Base-by-base conservation (phyloP, 2,329 filamentous ascomycete genomes). In the Mycosphaerelloides madeirae region DNA sequence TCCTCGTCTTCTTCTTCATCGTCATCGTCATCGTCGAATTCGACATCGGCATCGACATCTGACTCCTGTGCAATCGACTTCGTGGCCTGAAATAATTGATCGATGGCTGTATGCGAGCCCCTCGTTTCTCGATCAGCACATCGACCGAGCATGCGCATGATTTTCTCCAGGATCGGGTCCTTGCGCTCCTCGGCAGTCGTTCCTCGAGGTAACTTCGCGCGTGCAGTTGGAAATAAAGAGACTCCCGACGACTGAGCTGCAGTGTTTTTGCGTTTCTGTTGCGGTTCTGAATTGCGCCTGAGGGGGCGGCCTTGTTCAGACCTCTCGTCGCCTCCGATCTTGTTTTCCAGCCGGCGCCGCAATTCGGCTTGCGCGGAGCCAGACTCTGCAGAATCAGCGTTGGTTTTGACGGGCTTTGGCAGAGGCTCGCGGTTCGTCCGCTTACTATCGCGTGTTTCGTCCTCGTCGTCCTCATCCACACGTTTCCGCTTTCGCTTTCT, bases 401-500 rank as follows among this genome's bases (percentile, higher is more conserved):
- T 34, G 9, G 20, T 25, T 9, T 25, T 25, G 6, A 9, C 9
- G 22, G 6, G 22, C 22, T 25, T 25, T 9, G 22, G 5, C 9
- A 9, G 22, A 25, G 22, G 22, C 22, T 25, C 22, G 9, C 22
- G 9, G 22, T 6, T 9, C 22, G 9, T 9, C 22, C 22, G 22
- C 9, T 9, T 25, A 9, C 22, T 25, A 9, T 25, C 22, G 22
- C 9, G 22, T 9, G 9, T 19, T 15, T 46, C 40, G 25, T 47
- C 31, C 6, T 43, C 42, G 14, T 45, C 45, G 14, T 36, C 44
- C n/a, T 49, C 41, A 25, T 25, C 22, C 22, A 5, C 22, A 6
- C 22, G 22, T 9, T 25, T 19, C n/a, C 52, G 48, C 44, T 56
- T 58, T 48, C 56, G 40, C 48, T 55, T 50, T 43, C 44, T 45